Evolutionary conservation across 192 early-diverging fungal genomes (phyloP), one percentile per base, ranked within the genome.

Genomic region (Martensiomyces pterosporus): DNA sequence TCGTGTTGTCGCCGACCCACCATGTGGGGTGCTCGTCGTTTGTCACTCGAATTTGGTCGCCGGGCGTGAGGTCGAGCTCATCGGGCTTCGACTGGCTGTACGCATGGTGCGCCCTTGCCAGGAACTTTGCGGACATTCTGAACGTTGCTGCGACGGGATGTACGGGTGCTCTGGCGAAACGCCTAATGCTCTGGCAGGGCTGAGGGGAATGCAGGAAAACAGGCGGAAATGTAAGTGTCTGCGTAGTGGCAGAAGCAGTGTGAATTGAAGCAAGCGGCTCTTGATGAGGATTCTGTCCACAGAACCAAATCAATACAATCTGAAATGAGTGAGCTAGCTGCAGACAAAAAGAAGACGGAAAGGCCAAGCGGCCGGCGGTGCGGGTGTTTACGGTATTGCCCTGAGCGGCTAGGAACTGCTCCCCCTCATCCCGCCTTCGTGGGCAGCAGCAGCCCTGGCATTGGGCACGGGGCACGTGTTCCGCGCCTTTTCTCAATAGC

Each of bases 51-150:
- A 72, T 37, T 32, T 53, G 42, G 53, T 72, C 69, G 16, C 62
- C 62, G 4, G 52, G 57, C 34, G 53, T 42, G 21, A 72, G 57
- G 57, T 57, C 57, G 12, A 72, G 42, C 54, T 72, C 69, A 43
- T 72, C 69, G 16, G 69, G 52, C 42, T 72, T 72, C 47, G 52
- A 37, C 39, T 60, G 60, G 53, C 29, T 52, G 46, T 72, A 72
- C 26, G 48, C 50, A 33, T 60, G 57, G 42, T 60, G 49, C 37
- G 69, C 69, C 39, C 49, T 60, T 45, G 54, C 61, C 36, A 17
- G 17, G 42, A 61, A 53, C 62, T 61, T 72, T 41, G 52, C 60
- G 32, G 67, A 29, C 67, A 71, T 71, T 36, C 12, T 12, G 29
- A 32, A n/a, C n/a, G n/a, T n/a, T n/a, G n/a, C n/a, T n/a, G n/a